Evolutionary conservation across 176 grass and related monocot genomes (phyloP), one percentile per base, ranked within the genome.

Genomic region (Rhynchospora breviuscula): DNA sequence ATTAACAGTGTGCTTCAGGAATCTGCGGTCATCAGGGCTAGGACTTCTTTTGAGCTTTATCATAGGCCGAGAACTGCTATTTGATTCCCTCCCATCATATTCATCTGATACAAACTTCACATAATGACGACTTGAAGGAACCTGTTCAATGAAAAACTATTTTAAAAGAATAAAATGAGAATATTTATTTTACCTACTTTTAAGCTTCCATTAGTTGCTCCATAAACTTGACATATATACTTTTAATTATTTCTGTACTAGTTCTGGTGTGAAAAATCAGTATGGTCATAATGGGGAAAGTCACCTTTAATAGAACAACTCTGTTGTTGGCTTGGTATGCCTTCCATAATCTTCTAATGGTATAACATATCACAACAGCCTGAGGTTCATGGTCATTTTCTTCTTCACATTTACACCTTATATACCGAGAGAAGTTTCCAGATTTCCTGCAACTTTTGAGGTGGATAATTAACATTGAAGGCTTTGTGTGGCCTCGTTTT

Each of bases 401-500:
- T 64, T 88, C 85, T 7, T 88, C 87, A 80, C 87, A 54, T 57
- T 81, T 87, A 81, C 95, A 98, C 82, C 81, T 94, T 29, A 98
- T 93, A 67, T 93, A 88, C 48, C 90, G 91, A 85, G 90, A 89
- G 75, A 98, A 98, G 21, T 85, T 98, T 82, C 91, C 95, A 72
- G 89, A 87, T 67, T 91, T 93, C 84, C 71, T 88, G 86, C 94
- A 98, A 78, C 89, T 93, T 87, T 93, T 94, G 77, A 94, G 89
- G 92, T 98, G 95, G 73, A 98, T 90, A 56, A 98, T 94, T 79
- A 94, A 87, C 64, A 94, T 89, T 79, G 92, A 98, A 79, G 95
- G 95, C 67, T 79, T 94, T 18, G 77, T 81, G 69, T 93, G 83
- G 78, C 92, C 92, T 70, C 89, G 90, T 89, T 98, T 98, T 79